Conservation (phyloP, 2,329 filamentous ascomycete genomes). For the Teratosphaeria viscida region DNA sequence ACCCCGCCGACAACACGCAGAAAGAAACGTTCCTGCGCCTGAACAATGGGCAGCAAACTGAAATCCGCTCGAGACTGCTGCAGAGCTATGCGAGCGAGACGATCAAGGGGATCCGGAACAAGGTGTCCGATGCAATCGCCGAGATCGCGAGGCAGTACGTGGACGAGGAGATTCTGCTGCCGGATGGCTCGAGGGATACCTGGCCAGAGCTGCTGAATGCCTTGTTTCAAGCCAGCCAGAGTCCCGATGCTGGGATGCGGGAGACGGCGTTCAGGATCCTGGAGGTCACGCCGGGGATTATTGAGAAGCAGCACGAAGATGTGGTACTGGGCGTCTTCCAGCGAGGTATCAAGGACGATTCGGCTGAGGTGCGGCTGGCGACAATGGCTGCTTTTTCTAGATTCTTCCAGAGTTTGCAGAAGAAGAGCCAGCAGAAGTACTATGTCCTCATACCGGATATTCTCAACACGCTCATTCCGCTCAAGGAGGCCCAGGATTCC, state of each 20-base stretch:
- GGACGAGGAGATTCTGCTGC: conserved; percentile 46
- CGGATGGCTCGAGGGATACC: conserved; percentile 38
- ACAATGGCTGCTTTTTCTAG: conserved; percentile 95
- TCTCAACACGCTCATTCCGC: conserved; percentile 84
- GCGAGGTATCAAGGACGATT: conserved; percentile 82
- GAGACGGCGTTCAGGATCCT: conserved; percentile 94
- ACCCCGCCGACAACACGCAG: conserved; percentile 53
- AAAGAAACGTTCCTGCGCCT: conserved; percentile 81
- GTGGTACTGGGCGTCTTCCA: conserved; percentile 82
- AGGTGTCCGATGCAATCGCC: conserved; percentile 94
- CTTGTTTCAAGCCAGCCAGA: conserved; percentile 85
- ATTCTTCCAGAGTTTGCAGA: conserved; percentile 84
- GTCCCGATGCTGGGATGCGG: conserved; percentile 68
- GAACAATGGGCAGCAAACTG: conserved; percentile 58
- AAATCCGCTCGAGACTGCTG: conserved; percentile 75
- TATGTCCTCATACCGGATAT: conserved; percentile 79
- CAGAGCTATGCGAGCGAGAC: conserved; percentile 64
- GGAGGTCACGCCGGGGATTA: conserved; percentile 85
- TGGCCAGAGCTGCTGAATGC: conserved; percentile 84
- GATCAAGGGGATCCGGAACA: conserved; percentile 70
- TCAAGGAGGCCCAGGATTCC: conserved; percentile 84
- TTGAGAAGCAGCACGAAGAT: conserved; percentile 89
- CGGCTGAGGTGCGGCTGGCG: conserved; percentile 76
- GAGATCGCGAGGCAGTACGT: conserved; percentile 92
- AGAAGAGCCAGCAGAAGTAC: conserved; percentile 83